Percentiles rank a stretch among this genome's conserved stretches.
Conservation (phyloP, 352 stramenopile species). For the Pilasporangium apinafurcum region DNA sequence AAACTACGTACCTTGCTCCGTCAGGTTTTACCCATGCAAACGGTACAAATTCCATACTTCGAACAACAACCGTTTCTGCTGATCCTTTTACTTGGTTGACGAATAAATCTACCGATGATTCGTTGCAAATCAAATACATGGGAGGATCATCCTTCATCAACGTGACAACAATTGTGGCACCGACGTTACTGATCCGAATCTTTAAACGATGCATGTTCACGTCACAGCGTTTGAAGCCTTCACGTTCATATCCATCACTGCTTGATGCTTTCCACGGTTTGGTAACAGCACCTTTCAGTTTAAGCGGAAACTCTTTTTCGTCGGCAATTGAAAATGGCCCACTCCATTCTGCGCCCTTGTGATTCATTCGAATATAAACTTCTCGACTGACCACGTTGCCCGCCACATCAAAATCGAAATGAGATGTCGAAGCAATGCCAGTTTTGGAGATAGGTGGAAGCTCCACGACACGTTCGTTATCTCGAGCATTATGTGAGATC, state of each 20-base stretch:
- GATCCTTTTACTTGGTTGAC: slow-evolving; percentile 66
- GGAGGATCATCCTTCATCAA: slow-evolving; percentile 68
- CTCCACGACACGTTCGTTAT: slow-evolving; percentile 61
- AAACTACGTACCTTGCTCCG: slow-evolving; percentile 48
- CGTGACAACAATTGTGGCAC: slow-evolving; percentile 76
- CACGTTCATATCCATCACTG: slow-evolving; percentile 22
- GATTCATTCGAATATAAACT: slow-evolving; percentile 73
- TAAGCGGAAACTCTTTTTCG: slow-evolving; percentile 83
- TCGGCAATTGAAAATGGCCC: slow-evolving; percentile 74
- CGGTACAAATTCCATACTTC: slow-evolving; percentile 60
- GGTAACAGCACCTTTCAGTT: slow-evolving; percentile 53
- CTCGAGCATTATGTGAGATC: slow-evolving; percentile 56
- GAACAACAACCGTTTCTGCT: slow-evolving; percentile 57
- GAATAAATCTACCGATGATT: slow-evolving; percentile 68
- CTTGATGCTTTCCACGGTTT: slow-evolving; percentile 38
- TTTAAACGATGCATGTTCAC: slow-evolving; percentile 60
- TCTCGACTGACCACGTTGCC: slow-evolving; percentile 44
- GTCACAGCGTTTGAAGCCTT: slow-evolving; percentile 33
- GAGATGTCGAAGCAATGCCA: slow-evolving; percentile 24
- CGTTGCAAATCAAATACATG: slow-evolving; percentile 84
- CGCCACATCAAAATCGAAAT: slow-evolving; percentile 69
- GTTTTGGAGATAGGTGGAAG: slow-evolving; percentile 32
- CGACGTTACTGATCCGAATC: slow-evolving; percentile 71
- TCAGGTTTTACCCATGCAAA: slow-evolving; percentile 82
- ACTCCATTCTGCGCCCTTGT: slow-evolving; percentile 72